Base-by-base conservation (phyloP, 768 basidiomycete genomes). In the Mycena olivaceomarginata region DNA sequence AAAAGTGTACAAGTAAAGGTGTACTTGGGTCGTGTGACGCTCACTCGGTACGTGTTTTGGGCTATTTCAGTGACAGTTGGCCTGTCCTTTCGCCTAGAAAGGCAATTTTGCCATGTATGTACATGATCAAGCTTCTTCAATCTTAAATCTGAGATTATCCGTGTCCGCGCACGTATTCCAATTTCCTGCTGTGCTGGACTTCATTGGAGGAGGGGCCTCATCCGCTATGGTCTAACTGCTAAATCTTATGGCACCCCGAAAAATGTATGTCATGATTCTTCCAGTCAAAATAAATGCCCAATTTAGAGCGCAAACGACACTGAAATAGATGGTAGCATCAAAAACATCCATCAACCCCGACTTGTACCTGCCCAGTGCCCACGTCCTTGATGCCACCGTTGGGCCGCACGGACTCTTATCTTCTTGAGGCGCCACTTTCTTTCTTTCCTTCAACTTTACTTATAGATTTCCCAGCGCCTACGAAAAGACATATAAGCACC, bases 1-100 rank as follows among this genome's bases (percentile, higher is more conserved):
- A 4, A 25, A 8, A 20, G 16, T 12, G 40, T 63, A 43, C 18
- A 25, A 66, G 71, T 64, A 77, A 12, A 67, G 76, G 67, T 77
- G 72, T 77, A 74, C 62, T 74, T 70, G 76, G 76, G 76, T 77
- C 76, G 56, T 51, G 46, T 48, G 69, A 46, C 25, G 45, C 43
- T 6, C 8, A 4, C 51, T 25, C 11, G 8, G 56, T 57, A 8
- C 6, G 11, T 37, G 48, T 25, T 56, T 2, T 1, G 57, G 18
- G 25, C 11, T 15, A 64, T 40, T 66, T 67, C 16, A 25, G 31
- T 39, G 16, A 18, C 62, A 18, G 41, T 57, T 66, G 8, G 22
- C 20, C 22, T 6, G 8, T 15, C 53, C 20, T 53, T 3, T 9
- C 8, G 46, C 46, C 37, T 12, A 63, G 25, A 64, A 41, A 51